Evolutionary conservation across 768 basidiomycete genomes (phyloP), one percentile per base, ranked within the genome.

Genomic region (Crepidotus variabilis): DNA sequence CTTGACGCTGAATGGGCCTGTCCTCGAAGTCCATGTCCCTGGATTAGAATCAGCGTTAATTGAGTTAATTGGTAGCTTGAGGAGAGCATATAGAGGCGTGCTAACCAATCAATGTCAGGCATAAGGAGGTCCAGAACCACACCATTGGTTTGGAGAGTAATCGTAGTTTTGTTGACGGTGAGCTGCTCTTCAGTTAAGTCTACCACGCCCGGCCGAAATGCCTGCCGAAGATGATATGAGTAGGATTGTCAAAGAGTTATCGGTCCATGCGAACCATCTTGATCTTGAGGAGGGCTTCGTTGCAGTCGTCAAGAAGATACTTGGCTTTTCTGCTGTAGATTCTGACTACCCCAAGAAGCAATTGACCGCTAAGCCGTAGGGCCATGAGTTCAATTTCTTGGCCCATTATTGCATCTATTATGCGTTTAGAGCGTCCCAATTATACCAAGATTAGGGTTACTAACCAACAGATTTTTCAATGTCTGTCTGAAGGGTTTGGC

Each of bases 271-370:
- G 21, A 52, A 93, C 95, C 88, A 97, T 91, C 72, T 95, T 96
- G 49, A 98, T 95, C 71, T 94, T 94, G 36, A 95, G 76, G 46
- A 98, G 74, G 0, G 96, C 94, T 69, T 99, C 97, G 58, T 97
- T 97, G 67, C 96, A 98, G 68, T 99, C 97, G 66, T 99, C 97
- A 60, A 98, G 75, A 2, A 99, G 81, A 71, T 99, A 99, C 67
- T 98, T 97, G 16, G 95, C 94, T 70, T 99, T 99, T 46, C 96
- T 81, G 65, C 93, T 94, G 72, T 99, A 99, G 66, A 99, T 98
- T 55, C 97, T 83, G 53, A 96, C 94, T 47, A 99, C 96, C 63
- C 97, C 97, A 45, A 99, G 84, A 54, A 99, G 83, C 48, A 99
- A 79, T 64, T 98, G 97, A 5, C 97, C 97, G 46, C 93, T 97